Conservation (phyloP, 2,329 filamentous ascomycete species). For the Pezicula radicicola region DNA sequence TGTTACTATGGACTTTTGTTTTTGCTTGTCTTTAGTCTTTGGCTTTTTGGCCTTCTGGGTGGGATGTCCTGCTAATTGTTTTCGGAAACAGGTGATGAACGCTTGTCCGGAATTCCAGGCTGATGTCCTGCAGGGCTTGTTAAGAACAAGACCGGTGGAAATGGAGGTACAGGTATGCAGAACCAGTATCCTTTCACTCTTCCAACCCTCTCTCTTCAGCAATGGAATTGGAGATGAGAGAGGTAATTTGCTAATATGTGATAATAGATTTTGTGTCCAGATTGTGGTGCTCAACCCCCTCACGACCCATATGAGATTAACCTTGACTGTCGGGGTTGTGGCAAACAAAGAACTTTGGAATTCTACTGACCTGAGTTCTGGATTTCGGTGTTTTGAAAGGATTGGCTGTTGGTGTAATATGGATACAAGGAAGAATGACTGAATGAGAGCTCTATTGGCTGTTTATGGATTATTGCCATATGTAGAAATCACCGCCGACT, state of each 20-base stretch:
- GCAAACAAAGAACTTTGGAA: conserved; percentile 5
- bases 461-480: too few relatives aligned
- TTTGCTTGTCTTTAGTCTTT: too few relatives aligned
- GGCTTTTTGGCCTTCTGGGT: too few relatives aligned
- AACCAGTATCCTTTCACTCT: too few relatives aligned
- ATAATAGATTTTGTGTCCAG: conserved; percentile 8
- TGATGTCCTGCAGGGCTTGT: conserved; percentile 9
- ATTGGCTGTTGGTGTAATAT: background rate
- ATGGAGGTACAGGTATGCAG: background rate
- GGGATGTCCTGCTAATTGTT: too few relatives aligned
- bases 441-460: too few relatives aligned
- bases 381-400: background rate
- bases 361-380: background rate
- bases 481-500: too few relatives aligned
- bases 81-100: background rate
- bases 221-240: background rate
- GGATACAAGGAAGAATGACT: too few relatives aligned
- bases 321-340: conserved; percentile 13
- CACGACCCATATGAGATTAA: conserved; percentile 12
- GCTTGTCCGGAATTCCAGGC: conserved; percentile 15
- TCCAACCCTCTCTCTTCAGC: too few relatives aligned
- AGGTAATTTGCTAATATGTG: background rate
- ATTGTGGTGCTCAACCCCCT: conserved; percentile 15
- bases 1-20: too few relatives aligned
- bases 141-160: conserved; percentile 1